phyloP scores from a whole-genome alignment of 495 filamentous ascomycete species.

The Neurospora sp. region DNA sequence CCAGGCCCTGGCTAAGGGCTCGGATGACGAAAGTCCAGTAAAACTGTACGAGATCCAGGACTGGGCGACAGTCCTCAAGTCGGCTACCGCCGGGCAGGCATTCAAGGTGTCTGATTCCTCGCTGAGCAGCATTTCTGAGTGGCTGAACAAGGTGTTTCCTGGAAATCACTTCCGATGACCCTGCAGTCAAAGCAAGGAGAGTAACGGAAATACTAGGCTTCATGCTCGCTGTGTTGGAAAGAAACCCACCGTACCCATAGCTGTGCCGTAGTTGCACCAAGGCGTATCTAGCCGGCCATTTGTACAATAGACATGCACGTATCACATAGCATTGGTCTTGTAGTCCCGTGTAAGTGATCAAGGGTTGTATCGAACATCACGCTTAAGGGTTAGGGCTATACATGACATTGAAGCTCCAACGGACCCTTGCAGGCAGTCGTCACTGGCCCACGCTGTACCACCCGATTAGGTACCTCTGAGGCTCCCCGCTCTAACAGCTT shows the following conservation, averaged over 20 bases:
- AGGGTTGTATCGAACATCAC: not conserved
- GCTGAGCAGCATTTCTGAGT: not conserved
- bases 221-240: not conserved
- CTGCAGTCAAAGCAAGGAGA: not conserved
- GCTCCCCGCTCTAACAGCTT: not conserved
- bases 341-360: not conserved
- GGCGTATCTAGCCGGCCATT: not conserved
- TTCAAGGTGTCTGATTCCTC: not conserved
- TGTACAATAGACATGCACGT: not conserved
- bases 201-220: not conserved
- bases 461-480: not conserved
- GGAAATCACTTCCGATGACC: not conserved
- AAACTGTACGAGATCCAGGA: not conserved
- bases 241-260: not conserved
- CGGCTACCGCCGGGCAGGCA: not conserved
- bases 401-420: not conserved
- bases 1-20: slow-evolving; percentile 7
- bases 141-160: not conserved
- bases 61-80: not conserved
- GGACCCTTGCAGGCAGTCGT: slow-evolving; percentile 2
- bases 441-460: not conserved
- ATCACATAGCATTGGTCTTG: not conserved
- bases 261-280: not conserved
- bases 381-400: slow-evolving; percentile 5
- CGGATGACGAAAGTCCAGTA: not conserved